phyloP scores from a whole-genome alignment of 164 flowering plant species.

The Sedum album region DNA sequence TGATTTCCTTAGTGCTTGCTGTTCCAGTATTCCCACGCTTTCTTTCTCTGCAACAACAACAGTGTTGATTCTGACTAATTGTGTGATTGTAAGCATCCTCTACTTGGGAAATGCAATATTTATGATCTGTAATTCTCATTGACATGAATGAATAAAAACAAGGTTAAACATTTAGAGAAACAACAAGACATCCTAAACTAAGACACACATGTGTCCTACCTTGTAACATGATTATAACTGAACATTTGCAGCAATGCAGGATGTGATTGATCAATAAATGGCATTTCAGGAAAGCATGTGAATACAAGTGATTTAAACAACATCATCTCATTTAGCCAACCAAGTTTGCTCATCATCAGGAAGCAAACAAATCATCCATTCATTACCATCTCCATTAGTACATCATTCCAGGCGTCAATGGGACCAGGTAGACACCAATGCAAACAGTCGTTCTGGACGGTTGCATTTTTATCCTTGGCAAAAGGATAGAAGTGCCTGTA shows the following conservation, averaged over 20 bases:
- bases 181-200: too few species aligned
- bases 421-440: constrained; percentile 56
- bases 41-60: too few species aligned
- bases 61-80: neutral
- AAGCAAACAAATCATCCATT: constrained; percentile 21
- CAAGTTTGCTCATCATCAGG: neutral
- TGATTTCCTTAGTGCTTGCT: too few species aligned
- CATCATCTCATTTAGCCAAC: neutral
- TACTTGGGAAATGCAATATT: too few species aligned
- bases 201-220: neutral
- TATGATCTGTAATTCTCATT: too few species aligned
- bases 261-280: neutral
- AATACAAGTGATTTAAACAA: too few species aligned
- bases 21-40: too few species aligned
- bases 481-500: constrained; percentile 61
- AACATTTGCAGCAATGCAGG: neutral
- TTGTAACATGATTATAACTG: neutral
- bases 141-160: too few species aligned
- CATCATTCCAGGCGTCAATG: constrained; percentile 67
- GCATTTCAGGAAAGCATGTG: neutral
- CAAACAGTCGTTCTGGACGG: constrained; percentile 58
- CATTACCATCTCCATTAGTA: constrained; percentile 51
- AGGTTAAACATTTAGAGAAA: too few species aligned
- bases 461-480: constrained; percentile 35
- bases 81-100: neutral